A percentile compares a stretch with the other conserved stretches of the same genome.
These are phyloP conservation scores for Nannochloropsis gaditana DNA, from an alignment of 108 stramenopile genomes.

Conservation along the genomic window DNA sequence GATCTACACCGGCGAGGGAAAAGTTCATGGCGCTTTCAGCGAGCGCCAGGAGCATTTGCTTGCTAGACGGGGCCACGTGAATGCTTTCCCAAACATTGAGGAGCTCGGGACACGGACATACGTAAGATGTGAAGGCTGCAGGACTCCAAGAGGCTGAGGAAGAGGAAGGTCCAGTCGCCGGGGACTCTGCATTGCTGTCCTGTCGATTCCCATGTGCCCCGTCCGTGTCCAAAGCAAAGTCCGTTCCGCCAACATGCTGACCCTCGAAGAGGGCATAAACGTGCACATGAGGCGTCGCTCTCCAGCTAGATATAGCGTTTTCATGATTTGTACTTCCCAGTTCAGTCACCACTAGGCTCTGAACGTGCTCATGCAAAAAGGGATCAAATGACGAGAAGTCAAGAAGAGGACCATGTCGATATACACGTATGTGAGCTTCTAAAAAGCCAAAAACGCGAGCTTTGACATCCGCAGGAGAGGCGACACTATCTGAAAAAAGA, in stretches of 20 bases:
- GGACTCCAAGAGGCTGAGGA: constrained; percentile 9
- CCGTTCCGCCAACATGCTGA: not conserved
- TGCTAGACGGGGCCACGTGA: not conserved
- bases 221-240: not conserved
- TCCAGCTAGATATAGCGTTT: not conserved
- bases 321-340: not conserved
- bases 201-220: not conserved
- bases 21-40: not conserved
- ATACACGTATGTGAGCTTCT: not conserved
- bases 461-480: not conserved
- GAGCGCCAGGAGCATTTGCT: not conserved
- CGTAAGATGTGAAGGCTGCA: constrained; percentile 2
- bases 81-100: not conserved
- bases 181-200: not conserved
- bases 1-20: not conserved
- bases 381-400: not conserved
- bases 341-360: not conserved
- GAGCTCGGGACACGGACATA: not conserved
- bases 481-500: not conserved
- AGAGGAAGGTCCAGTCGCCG: not conserved
- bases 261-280: not conserved
- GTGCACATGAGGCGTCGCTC: not conserved
- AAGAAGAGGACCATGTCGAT: not conserved
- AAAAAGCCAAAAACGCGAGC: not conserved
- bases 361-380: constrained; percentile 1